Percentiles rank a stretch among this genome's conserved stretches.
Evolutionary conservation across 495 filamentous ascomycete genomes (phyloP).

Genomic region (Thermothielavioides terrestris): DNA sequence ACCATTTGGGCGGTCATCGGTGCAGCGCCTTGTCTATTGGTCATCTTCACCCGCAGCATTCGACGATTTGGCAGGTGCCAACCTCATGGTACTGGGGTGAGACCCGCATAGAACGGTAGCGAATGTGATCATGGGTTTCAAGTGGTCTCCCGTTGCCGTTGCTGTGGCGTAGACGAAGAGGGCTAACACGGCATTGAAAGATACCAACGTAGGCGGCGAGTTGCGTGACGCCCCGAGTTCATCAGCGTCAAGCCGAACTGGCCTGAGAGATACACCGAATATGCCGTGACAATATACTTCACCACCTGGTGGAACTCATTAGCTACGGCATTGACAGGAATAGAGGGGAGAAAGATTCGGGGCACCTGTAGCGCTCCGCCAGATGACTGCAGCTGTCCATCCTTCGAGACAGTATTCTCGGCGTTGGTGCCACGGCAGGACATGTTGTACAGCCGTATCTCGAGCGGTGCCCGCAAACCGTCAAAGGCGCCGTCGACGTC

Average conservation of each 20-base stretch:
- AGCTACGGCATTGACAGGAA: not conserved
- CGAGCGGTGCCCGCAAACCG: constrained; percentile 11
- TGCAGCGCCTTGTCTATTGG: constrained; percentile 20
- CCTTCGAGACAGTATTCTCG: constrained; percentile 14
- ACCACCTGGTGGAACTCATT: constrained; percentile 13
- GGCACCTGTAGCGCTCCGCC: constrained; percentile 4
- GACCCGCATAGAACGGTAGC: constrained; percentile 42
- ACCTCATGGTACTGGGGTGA: constrained; percentile 41
- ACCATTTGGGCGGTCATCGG: constrained; percentile 38
- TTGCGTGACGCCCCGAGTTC: constrained; percentile 21
- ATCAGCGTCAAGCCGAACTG: constrained; percentile 24
- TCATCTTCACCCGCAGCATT: not conserved
- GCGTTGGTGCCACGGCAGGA: constrained; percentile 11
- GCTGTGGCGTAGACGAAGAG: constrained; percentile 46
- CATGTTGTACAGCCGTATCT: not conserved
- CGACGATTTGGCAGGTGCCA: not conserved
- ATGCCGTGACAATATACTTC: constrained; percentile 20
- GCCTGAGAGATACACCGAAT: constrained; percentile 19
- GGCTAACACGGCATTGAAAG: constrained; percentile 36
- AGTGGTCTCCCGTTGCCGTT: constrained; percentile 42
- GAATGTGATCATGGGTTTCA: constrained; percentile 46
- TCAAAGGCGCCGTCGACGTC: constrained; percentile 12
- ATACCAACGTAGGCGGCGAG: constrained; percentile 33
- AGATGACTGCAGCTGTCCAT: constrained; percentile 17
- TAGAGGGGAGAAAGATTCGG: not conserved